A percentile compares a stretch with the other conserved stretches of the same genome.
Evolutionary conservation across 768 basidiomycete genomes (phyloP).

Genomic region (Serendipita sp.): DNA sequence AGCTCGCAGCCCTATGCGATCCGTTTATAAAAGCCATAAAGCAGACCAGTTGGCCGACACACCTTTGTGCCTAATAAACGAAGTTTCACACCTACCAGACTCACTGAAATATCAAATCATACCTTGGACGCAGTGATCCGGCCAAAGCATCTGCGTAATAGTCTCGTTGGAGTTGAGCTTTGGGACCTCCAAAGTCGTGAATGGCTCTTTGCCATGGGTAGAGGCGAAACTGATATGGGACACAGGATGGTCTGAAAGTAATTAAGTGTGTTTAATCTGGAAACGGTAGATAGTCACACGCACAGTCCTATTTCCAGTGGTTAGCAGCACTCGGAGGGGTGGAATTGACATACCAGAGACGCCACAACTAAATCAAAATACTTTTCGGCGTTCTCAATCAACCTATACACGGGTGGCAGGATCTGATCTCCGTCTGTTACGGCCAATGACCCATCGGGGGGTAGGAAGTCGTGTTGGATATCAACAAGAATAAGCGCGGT

Average conservation of each 20-base stretch:
- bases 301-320: constrained; percentile 20
- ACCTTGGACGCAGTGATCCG: constrained; percentile 57
- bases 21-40: not conserved
- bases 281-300: not conserved
- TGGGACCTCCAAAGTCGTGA: constrained; percentile 23
- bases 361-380: constrained; percentile 25
- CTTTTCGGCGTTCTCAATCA: constrained; percentile 27
- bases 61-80: not conserved
- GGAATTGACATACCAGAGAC: constrained; percentile 19
- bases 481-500: constrained; percentile 55
- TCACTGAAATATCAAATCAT: not conserved
- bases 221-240: constrained; percentile 59
- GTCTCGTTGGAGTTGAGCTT: constrained; percentile 13
- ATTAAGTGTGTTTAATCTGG: not conserved
- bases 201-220: constrained; percentile 28
- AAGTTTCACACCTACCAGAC: not conserved
- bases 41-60: not conserved
- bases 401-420: constrained; percentile 36
- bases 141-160: constrained; percentile 53
- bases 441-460: constrained; percentile 47
- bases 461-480: constrained; percentile 73
- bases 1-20: constrained; percentile 41
- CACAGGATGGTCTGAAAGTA: constrained; percentile 22
- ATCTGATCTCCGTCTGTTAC: constrained; percentile 46
- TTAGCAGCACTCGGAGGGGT: not conserved